These are phyloP conservation scores for Exophiala lecanii-corni DNA, from an alignment of 2,329 filamentous ascomycete genomes.

Conservation along the genomic window DNA sequence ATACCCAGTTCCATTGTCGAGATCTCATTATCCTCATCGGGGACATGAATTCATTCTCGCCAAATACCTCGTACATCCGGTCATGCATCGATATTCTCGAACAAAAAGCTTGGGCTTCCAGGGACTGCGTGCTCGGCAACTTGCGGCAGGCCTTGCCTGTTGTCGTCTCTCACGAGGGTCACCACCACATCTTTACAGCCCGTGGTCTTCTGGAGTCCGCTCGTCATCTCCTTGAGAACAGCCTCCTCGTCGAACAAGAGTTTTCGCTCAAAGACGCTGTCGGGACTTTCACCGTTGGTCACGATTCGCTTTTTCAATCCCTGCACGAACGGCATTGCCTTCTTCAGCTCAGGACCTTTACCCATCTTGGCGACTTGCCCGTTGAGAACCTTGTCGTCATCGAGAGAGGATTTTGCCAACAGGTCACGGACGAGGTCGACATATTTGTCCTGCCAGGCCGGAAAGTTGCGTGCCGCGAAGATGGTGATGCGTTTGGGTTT, in stretches of 20 bases:
- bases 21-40: too few species aligned
- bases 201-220: slow-evolving; percentile 70
- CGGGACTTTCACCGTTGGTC: slow-evolving; percentile 43
- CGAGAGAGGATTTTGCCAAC: slow-evolving; percentile 59
- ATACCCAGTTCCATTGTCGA: too few species aligned
- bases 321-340: slow-evolving; percentile 96
- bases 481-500: slow-evolving; percentile 89
- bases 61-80: too few species aligned
- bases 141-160: slow-evolving; percentile 53
- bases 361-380: slow-evolving; percentile 71
- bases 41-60: too few species aligned
- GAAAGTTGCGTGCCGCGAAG: slow-evolving; percentile 74
- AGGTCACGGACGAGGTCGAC: slow-evolving; percentile 71
- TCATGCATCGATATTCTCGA: slow-evolving; percentile 66
- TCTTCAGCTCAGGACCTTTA: slow-evolving; percentile 68
- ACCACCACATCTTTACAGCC: slow-evolving; percentile 68
- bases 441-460: slow-evolving; percentile 87
- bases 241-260: slow-evolving; percentile 80
- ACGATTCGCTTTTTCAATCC: slow-evolving; percentile 76
- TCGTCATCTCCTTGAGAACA: slow-evolving; percentile 71
- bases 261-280: slow-evolving; percentile 67
- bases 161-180: slow-evolving; percentile 64
- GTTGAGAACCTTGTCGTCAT: slow-evolving; percentile 75
- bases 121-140: slow-evolving; percentile 72
- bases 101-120: slow-evolving; percentile 74